Percentiles rank a stretch among this genome's conserved stretches.
These are phyloP conservation scores for Globisporangium perplexum DNA, from an alignment of 352 stramenopile species.

Conservation along the genomic window DNA sequence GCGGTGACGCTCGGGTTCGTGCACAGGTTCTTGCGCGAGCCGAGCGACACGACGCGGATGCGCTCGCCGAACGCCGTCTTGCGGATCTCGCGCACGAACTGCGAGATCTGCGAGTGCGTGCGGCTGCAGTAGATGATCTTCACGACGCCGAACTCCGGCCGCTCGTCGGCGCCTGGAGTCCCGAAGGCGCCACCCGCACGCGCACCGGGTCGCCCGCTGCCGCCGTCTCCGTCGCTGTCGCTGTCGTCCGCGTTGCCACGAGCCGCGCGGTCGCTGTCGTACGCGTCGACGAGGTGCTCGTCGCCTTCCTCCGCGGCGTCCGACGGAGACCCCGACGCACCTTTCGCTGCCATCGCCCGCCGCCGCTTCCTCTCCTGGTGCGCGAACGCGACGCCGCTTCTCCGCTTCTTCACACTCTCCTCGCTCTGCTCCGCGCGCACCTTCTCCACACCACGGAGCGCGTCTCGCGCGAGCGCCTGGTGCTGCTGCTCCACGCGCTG, in stretches of 20 bases:
- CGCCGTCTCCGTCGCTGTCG: constrained; percentile 27
- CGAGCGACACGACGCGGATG: constrained; percentile 76
- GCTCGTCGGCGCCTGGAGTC: constrained; percentile 11
- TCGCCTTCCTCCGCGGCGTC: constrained; percentile 18
- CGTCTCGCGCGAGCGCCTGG: constrained; percentile 36
- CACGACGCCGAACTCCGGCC: constrained; percentile 32
- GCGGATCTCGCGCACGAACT: constrained; percentile 85
- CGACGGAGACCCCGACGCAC: too few species aligned
- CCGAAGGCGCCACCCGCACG: not conserved
- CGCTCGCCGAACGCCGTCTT: constrained; percentile 68
- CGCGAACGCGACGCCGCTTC: constrained; percentile 55
- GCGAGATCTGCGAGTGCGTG: constrained; percentile 87
- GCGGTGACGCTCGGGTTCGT: constrained; percentile 67
- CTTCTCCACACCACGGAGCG: constrained; percentile 47
- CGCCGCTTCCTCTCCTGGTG: constrained; percentile 49
- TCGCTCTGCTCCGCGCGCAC: constrained; percentile 40
- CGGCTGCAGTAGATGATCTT: constrained; percentile 91
- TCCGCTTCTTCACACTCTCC: constrained; percentile 60
- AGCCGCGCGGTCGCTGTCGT: constrained; percentile 53
- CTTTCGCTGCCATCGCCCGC: not conserved
- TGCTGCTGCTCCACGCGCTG: constrained; percentile 36
- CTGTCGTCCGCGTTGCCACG: constrained; percentile 15
- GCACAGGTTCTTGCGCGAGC: constrained; percentile 83
- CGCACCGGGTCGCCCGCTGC: not conserved
- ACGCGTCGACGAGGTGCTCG: constrained; percentile 66